Evolutionary conservation across 371 early-diverging fungal species (phyloP).

Genomic region (Mucor saturninus): DNA sequence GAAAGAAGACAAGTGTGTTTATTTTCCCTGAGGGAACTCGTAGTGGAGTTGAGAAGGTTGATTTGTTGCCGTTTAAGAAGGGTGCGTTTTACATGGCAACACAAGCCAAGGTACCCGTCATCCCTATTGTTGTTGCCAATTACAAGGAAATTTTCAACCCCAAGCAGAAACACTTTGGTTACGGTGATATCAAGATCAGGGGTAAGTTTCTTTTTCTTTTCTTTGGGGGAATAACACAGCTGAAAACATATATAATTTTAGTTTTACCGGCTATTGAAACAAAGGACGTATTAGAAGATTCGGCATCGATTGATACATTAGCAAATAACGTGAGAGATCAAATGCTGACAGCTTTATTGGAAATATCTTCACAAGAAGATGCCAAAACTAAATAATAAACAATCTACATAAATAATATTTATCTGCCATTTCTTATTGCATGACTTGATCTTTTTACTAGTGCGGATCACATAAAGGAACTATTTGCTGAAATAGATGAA

Average conservation of each 20-base stretch:
- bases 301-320: constrained; percentile 74
- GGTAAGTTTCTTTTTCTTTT: constrained; percentile 56
- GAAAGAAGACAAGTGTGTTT: constrained; percentile 80
- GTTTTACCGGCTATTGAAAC: constrained; percentile 83
- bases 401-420: no score
- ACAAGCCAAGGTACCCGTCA: constrained; percentile 83
- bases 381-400: neutral
- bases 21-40: constrained; percentile 96
- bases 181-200: constrained; percentile 78
- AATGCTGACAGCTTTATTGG: constrained; percentile 75
- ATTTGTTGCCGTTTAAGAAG: constrained; percentile 91
- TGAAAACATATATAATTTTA: constrained; percentile 63
- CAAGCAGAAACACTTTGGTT: constrained; percentile 60
- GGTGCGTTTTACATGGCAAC: constrained; percentile 93
- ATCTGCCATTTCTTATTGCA: no score
- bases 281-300: constrained; percentile 59
- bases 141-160: constrained; percentile 77
- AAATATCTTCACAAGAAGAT: constrained; percentile 53
- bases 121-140: constrained; percentile 87
- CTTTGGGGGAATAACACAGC: constrained; percentile 62
- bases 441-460: no score
- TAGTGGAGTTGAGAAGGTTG: constrained; percentile 64
- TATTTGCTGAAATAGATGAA: no score
- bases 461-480: no score
- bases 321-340: constrained; percentile 64